phyloP scores from a whole-genome alignment of 441 rosid genomes.

The Adansonia gregorii region DNA sequence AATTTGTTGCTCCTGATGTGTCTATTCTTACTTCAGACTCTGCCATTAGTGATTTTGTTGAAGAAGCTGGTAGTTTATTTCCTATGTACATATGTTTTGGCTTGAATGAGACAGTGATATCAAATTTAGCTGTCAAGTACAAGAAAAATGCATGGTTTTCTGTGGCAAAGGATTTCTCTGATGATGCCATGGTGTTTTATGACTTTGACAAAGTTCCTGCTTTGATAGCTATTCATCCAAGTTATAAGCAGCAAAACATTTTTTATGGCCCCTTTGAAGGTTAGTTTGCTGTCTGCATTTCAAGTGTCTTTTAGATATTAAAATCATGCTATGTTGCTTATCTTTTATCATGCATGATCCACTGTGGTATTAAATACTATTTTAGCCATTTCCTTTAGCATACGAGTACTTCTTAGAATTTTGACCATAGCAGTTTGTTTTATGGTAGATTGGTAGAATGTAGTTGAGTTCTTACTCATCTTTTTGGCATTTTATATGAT shows the following conservation, averaged over 20 bases:
- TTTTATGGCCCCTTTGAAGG: slow-evolving; percentile 96
- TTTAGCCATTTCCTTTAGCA: not conserved
- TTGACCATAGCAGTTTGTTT: not conserved
- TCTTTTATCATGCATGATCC: not conserved
- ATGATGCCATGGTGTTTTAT: slow-evolving; percentile 60
- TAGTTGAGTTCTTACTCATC: not conserved
- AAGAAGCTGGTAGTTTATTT: slow-evolving; percentile 67
- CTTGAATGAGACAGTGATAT: slow-evolving; percentile 54
- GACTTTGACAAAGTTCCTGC: slow-evolving; percentile 87
- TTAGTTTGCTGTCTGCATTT: slow-evolving; percentile 33
- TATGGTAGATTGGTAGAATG: not conserved
- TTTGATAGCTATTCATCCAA: slow-evolving; percentile 64
- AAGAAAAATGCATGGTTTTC: slow-evolving; percentile 96
- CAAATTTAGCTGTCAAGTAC: slow-evolving; percentile 58
- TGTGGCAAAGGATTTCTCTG: slow-evolving; percentile 74
- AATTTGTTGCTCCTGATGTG: slow-evolving; percentile 89
- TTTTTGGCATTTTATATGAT: slow-evolving; percentile 1
- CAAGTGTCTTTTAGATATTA: slow-evolving; percentile 7
- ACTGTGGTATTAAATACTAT: not conserved
- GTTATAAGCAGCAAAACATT: slow-evolving; percentile 58
- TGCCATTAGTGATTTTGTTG: slow-evolving; percentile 61
- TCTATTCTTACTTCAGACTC: slow-evolving; percentile 68
- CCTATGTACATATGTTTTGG: slow-evolving; percentile 82
- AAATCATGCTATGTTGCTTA: not conserved
- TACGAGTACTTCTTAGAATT: not conserved